Evolutionary conservation across 2,329 filamentous ascomycete species (phyloP).

Genomic region (Bipolaris zeicola): DNA sequence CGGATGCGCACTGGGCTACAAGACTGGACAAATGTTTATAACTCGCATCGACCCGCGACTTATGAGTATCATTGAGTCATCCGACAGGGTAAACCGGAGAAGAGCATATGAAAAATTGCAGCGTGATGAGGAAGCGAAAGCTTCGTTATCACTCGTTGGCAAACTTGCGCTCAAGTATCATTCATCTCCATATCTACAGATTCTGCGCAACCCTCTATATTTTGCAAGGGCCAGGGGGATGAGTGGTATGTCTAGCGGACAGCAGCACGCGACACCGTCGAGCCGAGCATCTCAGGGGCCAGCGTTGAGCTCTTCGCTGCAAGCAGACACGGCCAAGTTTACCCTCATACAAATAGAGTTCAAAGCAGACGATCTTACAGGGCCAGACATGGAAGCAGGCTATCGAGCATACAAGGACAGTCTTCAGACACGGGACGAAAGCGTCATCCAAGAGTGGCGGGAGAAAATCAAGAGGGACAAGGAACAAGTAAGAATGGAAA

Average conservation of each 20-base stretch:
- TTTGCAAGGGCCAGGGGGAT: neutral
- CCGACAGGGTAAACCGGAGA: neutral
- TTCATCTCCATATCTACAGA: conserved; percentile 4
- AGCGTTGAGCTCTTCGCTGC: neutral
- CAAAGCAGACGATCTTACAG: conserved; percentile 20
- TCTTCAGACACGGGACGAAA: conserved; percentile 12
- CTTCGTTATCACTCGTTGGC: conserved; percentile 20
- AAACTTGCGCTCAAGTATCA: conserved; percentile 14
- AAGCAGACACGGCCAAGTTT: conserved; percentile 9
- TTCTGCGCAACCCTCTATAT: conserved; percentile 7
- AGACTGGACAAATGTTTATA: conserved; percentile 7
- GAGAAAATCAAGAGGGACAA: conserved; percentile 19
- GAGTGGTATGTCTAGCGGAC: neutral
- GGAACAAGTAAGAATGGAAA: conserved; percentile 13
- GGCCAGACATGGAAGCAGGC: conserved; percentile 22
- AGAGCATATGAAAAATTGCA: conserved; percentile 14
- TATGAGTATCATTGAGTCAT: conserved; percentile 3
- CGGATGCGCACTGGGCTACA: conserved; percentile 20
- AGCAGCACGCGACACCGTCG: neutral
- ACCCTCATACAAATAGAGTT: conserved; percentile 21
- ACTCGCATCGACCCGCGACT: conserved; percentile 4
- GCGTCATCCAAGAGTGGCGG: conserved; percentile 20
- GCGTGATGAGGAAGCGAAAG: conserved; percentile 15
- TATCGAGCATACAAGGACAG: conserved; percentile 22
- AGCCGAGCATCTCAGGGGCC: neutral